Percentiles rank a stretch among this genome's conserved stretches.
These are phyloP conservation scores for Hordeum vulgare DNA, from an alignment of 176 grass and related monocot species.

Conservation along the genomic window MorexV3_pseudomolecules_assembly NC_058518.1:245847385-245847884, in stretches of 20 bases:
- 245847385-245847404: constrained; percentile 44
- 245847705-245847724: constrained; percentile 73
- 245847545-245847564: constrained; percentile 83
- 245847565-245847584: neutral
- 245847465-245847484: constrained; percentile 54
- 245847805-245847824: neutral
- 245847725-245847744: neutral
- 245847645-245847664: constrained; percentile 40
- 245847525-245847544: constrained; percentile 76
- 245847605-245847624: neutral
- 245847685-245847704: constrained; percentile 89
- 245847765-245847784: neutral
- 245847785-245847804: neutral
- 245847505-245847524: constrained; percentile 72
- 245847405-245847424: neutral
- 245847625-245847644: neutral
- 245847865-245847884: too few relatives aligned
- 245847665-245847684: constrained; percentile 91
- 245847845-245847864: neutral
- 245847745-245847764: neutral
- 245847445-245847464: constrained; percentile 1
- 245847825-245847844: neutral
- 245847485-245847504: constrained; percentile 91
- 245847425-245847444: neutral
- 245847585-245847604: neutral